These are phyloP conservation scores for Rubia tinctorum DNA, from an alignment of 305 asterid genomes.

Conservation along the genomic window DNA sequence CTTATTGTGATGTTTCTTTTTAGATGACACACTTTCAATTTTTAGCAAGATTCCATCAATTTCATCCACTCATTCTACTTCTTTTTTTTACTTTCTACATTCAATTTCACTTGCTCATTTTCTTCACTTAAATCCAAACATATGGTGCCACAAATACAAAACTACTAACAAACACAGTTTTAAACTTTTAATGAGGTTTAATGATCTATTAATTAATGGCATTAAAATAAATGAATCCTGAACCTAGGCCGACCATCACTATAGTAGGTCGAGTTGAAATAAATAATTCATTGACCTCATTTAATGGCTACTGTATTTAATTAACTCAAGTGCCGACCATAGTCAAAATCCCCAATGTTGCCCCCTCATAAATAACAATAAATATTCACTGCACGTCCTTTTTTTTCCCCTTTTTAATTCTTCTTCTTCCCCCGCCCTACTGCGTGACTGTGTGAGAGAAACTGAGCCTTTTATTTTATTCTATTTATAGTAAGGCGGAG, in stretches of 20 bases:
- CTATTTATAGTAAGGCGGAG: background rate
- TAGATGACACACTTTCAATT: too few relatives aligned
- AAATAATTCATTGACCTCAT: background rate
- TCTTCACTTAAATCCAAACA: too few relatives aligned
- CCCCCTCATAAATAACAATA: background rate
- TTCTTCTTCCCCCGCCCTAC: background rate
- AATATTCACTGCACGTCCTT: background rate
- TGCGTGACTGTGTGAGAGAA: constrained; percentile 14
- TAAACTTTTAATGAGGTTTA: too few relatives aligned
- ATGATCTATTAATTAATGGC: too few relatives aligned
- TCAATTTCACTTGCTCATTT: too few relatives aligned
- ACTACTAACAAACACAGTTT: too few relatives aligned
- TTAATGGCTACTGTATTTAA: background rate
- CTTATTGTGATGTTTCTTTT: too few relatives aligned
- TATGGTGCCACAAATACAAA: too few relatives aligned
- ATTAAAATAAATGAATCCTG: too few relatives aligned
- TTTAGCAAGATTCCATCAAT: too few relatives aligned
- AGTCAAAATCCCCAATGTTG: background rate
- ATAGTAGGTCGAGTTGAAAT: background rate
- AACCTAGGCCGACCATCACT: background rate
- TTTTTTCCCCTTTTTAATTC: background rate
- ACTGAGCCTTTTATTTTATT: background rate
- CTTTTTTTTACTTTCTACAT: too few relatives aligned
- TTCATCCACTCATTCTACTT: too few relatives aligned
- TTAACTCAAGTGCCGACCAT: background rate